phyloP scores from a whole-genome alignment of 1,139 yeast genomes.

The Neolecta irregularis region DNA sequence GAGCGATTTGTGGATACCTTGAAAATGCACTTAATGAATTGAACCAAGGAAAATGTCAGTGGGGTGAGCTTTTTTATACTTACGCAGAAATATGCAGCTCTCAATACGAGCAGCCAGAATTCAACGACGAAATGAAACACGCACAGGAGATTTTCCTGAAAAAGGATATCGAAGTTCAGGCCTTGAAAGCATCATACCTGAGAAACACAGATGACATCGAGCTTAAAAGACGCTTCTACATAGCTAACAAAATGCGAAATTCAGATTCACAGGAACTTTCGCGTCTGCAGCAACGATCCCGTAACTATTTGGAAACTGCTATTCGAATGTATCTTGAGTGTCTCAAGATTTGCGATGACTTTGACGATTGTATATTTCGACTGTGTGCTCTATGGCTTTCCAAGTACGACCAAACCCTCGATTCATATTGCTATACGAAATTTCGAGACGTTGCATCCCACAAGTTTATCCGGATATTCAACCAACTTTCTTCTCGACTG shows the following conservation, averaged over 20 bases:
- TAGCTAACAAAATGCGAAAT: conserved; percentile 28
- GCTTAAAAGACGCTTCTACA: conserved; percentile 2
- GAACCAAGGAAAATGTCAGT: too few relatives aligned
- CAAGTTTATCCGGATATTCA: conserved; percentile 64
- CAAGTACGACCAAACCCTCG: conserved; percentile 32
- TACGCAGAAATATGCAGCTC: too few relatives aligned
- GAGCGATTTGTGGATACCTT: too few relatives aligned
- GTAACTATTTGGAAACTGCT: conserved; percentile 31
- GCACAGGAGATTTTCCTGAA: neutral
- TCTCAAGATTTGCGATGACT: conserved; percentile 31
- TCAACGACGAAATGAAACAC: neutral
- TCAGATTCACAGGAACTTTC: conserved; percentile 30
- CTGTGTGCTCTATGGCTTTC: conserved; percentile 82
- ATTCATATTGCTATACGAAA: conserved; percentile 18
- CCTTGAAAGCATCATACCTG: conserved; percentile 1
- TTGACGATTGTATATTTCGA: conserved; percentile 50
- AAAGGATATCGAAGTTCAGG: conserved; percentile 1
- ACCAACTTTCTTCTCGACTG: conserved; percentile 66
- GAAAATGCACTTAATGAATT: too few relatives aligned
- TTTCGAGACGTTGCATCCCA: conserved; percentile 37
- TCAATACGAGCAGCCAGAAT: too few relatives aligned
- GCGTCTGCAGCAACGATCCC: conserved; percentile 31
- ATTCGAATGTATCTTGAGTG: conserved; percentile 46
- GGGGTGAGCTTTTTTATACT: too few relatives aligned
- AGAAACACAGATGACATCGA: conserved; percentile 4